phyloP scores from a whole-genome alignment of 805 yeast genomes.

The Isabelozyma rhagii region DNA sequence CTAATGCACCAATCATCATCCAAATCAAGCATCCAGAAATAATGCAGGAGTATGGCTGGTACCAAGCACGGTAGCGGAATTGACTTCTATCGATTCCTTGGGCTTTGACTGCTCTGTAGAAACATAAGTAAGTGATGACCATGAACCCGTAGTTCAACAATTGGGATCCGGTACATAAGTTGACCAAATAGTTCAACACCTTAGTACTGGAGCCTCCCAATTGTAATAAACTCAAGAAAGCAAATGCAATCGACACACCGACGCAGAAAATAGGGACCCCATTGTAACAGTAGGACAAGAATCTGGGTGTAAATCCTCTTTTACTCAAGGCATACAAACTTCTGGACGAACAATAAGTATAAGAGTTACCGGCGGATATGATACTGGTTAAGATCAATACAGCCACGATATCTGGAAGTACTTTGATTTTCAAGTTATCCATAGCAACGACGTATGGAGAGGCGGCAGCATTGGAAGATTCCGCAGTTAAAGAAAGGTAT shows the following conservation, averaged over 20 bases:
- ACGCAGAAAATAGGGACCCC: conserved; percentile 73
- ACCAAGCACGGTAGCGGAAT: conserved; percentile 43
- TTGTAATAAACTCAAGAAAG: conserved; percentile 27
- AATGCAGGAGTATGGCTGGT: conserved; percentile 37
- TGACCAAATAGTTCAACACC: conserved; percentile 45
- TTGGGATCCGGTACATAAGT: conserved; percentile 46
- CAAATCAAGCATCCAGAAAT: conserved; percentile 28
- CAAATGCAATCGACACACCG: conserved; percentile 19
- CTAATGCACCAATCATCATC: conserved; percentile 55
- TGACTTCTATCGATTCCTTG: conserved; percentile 37
- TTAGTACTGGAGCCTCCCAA: conserved; percentile 23
- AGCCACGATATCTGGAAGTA: conserved; percentile 75
- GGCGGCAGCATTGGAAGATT: conserved; percentile 24
- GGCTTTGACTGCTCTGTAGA: conserved; percentile 37
- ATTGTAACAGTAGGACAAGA: conserved; percentile 56
- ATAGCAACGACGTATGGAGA: conserved; percentile 42
- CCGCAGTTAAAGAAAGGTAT: conserved; percentile 13
- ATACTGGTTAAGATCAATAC: conserved; percentile 72
- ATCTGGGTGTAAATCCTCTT: conserved; percentile 69
- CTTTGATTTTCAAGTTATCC: conserved; percentile 59
- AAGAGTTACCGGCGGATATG: conserved; percentile 82
- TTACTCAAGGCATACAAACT: conserved; percentile 67
- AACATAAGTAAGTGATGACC: conserved; percentile 40
- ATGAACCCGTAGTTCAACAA: conserved; percentile 46
- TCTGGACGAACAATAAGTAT: conserved; percentile 67